Evolutionary conservation across 2,329 filamentous ascomycete species (phyloP).

Genomic region (Pseudogymnoascus sp.): DNA sequence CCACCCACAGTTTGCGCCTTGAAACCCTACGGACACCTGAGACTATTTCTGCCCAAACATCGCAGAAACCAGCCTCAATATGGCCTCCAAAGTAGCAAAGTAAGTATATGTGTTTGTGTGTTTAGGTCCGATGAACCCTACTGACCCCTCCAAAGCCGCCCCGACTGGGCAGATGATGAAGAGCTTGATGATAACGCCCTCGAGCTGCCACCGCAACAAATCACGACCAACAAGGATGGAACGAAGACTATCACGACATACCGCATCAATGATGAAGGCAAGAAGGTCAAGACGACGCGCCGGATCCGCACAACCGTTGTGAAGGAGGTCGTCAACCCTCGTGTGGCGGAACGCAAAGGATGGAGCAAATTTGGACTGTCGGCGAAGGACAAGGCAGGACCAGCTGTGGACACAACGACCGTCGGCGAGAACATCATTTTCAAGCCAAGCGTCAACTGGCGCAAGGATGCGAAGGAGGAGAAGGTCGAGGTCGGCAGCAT

Average conservation of each 20-base stretch:
- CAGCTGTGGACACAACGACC: slow-evolving; percentile 80
- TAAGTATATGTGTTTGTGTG: slow-evolving; percentile 25
- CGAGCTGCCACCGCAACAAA: slow-evolving; percentile 75
- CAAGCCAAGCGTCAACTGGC: slow-evolving; percentile 88
- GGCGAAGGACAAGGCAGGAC: slow-evolving; percentile 75
- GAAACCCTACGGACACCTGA: slow-evolving; percentile 7
- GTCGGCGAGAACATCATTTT: slow-evolving; percentile 98
- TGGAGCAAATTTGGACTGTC: slow-evolving; percentile 92
- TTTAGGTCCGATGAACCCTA: not conserved
- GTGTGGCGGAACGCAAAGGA: slow-evolving; percentile 85
- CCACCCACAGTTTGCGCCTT: slow-evolving; percentile 5
- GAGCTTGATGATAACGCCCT: slow-evolving; percentile 71
- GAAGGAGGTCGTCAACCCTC: slow-evolving; percentile 91
- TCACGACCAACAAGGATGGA: slow-evolving; percentile 95
- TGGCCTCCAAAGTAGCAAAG: slow-evolving; percentile 40
- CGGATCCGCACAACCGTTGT: slow-evolving; percentile 87
- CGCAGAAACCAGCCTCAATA: slow-evolving; percentile 25
- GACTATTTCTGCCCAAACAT: not conserved
- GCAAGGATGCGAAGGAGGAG: slow-evolving; percentile 78
- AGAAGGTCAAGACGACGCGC: slow-evolving; percentile 95
- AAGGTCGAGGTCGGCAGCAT: slow-evolving; percentile 66
- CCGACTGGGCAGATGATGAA: slow-evolving; percentile 89
- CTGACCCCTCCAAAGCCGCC: slow-evolving; percentile 23
- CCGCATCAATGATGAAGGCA: slow-evolving; percentile 83
- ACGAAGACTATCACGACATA: slow-evolving; percentile 93